Percentiles rank a stretch among this genome's conserved stretches.
These are phyloP conservation scores for Rhizopogon hawkerae DNA, from an alignment of 1,284 basidiomycete genomes.

Conservation along the genomic window DNA sequence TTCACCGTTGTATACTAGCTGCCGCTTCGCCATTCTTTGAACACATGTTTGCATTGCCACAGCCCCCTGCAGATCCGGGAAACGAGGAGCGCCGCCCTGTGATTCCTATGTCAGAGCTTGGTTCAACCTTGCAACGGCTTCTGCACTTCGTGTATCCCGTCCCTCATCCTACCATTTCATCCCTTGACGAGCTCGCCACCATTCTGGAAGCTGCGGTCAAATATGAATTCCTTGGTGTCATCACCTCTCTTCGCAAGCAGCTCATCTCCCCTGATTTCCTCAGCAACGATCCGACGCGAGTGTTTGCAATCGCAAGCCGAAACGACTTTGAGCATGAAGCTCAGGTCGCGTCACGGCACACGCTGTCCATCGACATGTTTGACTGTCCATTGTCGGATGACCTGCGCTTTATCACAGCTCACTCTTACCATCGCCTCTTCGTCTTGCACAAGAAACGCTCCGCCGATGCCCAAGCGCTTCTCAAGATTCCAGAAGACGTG, in stretches of 20 bases:
- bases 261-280: conserved; percentile 47
- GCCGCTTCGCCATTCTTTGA: conserved; percentile 59
- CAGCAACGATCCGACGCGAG: conserved; percentile 41
- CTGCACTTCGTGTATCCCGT: conserved; percentile 50
- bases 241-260: conserved; percentile 39
- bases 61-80: conserved; percentile 25
- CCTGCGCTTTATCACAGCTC: conserved; percentile 55
- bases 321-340: conserved; percentile 54
- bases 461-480: conserved; percentile 37
- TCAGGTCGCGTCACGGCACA: conserved; percentile 44
- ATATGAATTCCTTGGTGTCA: conserved; percentile 49
- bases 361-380: conserved; percentile 46
- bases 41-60: conserved; percentile 62
- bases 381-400: conserved; percentile 51
- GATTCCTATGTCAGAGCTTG: conserved; percentile 48
- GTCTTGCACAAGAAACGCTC: conserved; percentile 49
- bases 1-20: conserved; percentile 55
- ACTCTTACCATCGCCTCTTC: conserved; percentile 56
- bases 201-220: conserved; percentile 53
- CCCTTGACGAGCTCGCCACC: conserved; percentile 44
- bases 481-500: conserved; percentile 39
- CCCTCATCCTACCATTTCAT: conserved; percentile 35
- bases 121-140: conserved; percentile 37
- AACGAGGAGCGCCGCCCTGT: conserved; percentile 30
- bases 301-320: conserved; percentile 62